Evolutionary conservation across 768 basidiomycete genomes (phyloP).

Genomic region (Porphyrellus cyaneotinctus): DNA sequence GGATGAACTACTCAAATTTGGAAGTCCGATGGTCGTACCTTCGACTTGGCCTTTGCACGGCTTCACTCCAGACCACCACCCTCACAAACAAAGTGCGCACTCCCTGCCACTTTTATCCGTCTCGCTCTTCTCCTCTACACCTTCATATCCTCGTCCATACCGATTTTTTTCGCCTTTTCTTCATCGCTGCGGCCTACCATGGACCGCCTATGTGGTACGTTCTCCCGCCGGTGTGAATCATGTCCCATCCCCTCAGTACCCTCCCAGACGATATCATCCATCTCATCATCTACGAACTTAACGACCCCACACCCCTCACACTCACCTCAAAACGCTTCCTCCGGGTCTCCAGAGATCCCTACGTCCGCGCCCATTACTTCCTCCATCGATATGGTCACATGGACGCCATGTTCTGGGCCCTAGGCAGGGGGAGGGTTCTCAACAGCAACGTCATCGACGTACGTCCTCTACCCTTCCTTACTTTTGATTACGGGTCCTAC

Average conservation of each 20-base stretch:
- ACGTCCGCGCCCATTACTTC: conserved; percentile 76
- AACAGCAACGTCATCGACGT: conserved; percentile 68
- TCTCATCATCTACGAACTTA: conserved; percentile 67
- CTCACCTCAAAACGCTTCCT: conserved; percentile 56
- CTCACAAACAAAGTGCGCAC: conserved; percentile 29
- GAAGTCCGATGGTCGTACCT: conserved; percentile 35
- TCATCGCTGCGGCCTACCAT: conserved; percentile 31
- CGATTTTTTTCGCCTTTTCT: conserved; percentile 1
- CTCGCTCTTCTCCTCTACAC: not conserved
- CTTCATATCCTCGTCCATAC: not conserved
- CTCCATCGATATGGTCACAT: conserved; percentile 65
- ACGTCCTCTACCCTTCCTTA: conserved; percentile 29
- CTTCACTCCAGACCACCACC: conserved; percentile 35
- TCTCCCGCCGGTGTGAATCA: conserved; percentile 8
- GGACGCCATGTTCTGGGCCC: conserved; percentile 71
- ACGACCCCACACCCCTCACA: conserved; percentile 58
- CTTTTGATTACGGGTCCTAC: conserved; percentile 13
- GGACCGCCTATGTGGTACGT: conserved; percentile 67
- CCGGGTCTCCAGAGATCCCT: conserved; percentile 65
- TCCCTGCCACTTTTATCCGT: conserved; percentile 1
- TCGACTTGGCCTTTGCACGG: conserved; percentile 27
- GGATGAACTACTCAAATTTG: conserved; percentile 29
- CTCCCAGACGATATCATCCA: conserved; percentile 60
- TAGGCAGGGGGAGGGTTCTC: conserved; percentile 65
- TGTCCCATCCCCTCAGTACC: conserved; percentile 9